Base-by-base conservation (phyloP, 352 stramenopile genomes). In the Blastocystis sp. region DNA sequence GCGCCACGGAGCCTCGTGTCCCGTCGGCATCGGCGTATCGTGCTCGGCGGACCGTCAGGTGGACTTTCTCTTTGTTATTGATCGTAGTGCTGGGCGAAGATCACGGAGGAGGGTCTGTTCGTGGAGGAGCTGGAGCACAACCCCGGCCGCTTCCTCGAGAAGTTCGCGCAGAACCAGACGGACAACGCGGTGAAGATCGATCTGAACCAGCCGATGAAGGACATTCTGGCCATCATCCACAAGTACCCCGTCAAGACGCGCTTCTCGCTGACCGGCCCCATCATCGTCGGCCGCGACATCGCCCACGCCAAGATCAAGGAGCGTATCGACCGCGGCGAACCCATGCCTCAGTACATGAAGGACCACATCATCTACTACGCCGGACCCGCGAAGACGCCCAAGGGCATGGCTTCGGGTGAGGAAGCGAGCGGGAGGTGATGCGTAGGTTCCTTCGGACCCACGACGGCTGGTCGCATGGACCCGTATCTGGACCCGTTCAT, bases 321-420 rank as follows among this genome's bases (percentile, higher is more conserved):
- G 87, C 89, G 91, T 27, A 89, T 96, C 71, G 90, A 96, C 87
- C 88, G 86, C 49, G 92, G 92, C 54, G 88, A 94, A 76, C 90
- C 90, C 61, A 89, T 96, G 67, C 92, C 92, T 32, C 85, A 96
- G 40, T 96, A 96, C 88, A 89, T 93, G 34, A 94, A 95, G 86
- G 88, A 95, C 61, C 90, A 94, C 64, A 94, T 94, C 51, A 92
- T 96, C 42, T 96, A 96, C 87, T 96, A 95, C 73, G 92, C 92
- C 73, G 92, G 92, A 46, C 92, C 92, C 34, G 92, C 92, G 11
- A 95, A 95, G 89, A 95, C 92, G 46, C 92, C 92, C 7, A 90
- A 95, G 54, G 92, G 92, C 16, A 93, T 93, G 87, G 91, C 92
- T 16, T 94, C 90, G 48, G n/a, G n/a, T n/a, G n/a, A n/a, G n/a